Evolutionary conservation across 73 alveolate species (phyloP).

Genomic region (Tetrahymena elliotti): DNA sequence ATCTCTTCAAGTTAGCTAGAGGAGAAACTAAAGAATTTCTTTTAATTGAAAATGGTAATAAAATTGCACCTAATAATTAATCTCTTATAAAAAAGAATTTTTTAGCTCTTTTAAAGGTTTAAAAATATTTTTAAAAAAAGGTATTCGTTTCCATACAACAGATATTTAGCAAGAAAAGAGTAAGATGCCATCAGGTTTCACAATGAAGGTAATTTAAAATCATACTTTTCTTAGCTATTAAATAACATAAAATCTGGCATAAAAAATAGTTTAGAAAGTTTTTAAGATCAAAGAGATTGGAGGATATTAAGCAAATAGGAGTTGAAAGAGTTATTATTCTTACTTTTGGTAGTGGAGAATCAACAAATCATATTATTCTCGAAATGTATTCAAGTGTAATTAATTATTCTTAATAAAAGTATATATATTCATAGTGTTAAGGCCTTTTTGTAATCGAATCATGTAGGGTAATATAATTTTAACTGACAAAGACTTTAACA

Average conservation of each 20-base stretch:
- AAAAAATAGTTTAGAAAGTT: slow-evolving; percentile 58
- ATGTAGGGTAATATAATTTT: slow-evolving; percentile 64
- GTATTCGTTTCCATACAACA: slow-evolving; percentile 64
- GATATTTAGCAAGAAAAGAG: slow-evolving; percentile 59
- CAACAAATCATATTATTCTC: slow-evolving; percentile 55
- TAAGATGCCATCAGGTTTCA: slow-evolving; percentile 69
- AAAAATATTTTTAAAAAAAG: neutral
- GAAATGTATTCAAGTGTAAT: slow-evolving; percentile 61
- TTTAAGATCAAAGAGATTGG: slow-evolving; percentile 67
- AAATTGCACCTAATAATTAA: neutral
- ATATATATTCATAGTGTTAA: neutral
- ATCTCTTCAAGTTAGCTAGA: slow-evolving; percentile 64
- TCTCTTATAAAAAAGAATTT: neutral
- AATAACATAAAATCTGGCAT: neutral
- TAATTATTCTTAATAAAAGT: neutral
- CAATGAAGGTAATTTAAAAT: slow-evolving; percentile 48
- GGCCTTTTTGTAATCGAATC: neutral
- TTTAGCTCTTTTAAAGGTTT: neutral
- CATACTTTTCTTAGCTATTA: neutral
- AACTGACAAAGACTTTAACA: slow-evolving; percentile 67
- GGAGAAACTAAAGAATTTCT: slow-evolving; percentile 60
- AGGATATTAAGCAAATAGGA: slow-evolving; percentile 61
- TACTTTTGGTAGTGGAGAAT: slow-evolving; percentile 73
- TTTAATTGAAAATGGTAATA: slow-evolving; percentile 67
- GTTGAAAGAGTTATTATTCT: slow-evolving; percentile 78